Base-by-base conservation (phyloP, 1,284 basidiomycete genomes). In the Xerocomus minutiporus region DNA sequence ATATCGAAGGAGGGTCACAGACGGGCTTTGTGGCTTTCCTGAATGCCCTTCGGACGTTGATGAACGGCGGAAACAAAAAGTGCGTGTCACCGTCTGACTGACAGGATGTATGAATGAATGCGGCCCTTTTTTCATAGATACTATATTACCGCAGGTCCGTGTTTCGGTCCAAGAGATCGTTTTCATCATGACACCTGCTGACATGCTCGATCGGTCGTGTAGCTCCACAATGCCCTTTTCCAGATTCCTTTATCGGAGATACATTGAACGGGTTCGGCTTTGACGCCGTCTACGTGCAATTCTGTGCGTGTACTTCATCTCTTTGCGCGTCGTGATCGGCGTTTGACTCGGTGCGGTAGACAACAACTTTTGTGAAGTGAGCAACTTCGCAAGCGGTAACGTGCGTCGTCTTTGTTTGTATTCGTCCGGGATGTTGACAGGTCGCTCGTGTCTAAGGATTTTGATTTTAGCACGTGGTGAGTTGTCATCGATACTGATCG, bases 211-310 rank as follows among this genome's bases (percentile, higher is more conserved):
- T 46, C 23, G 44, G 17, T 47, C 11, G 28, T 39, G 13, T 29
- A 56, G 82, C 83, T 4, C 83, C 82, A n/a, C 83, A 86, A 58
- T 85, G 83, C 65, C 80, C 80, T 4, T 85, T 71, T 70, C 84
- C 84, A 0, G 83, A 86, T 61, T 78, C 78, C 3, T 76, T 74
- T 53, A 62, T 86, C 3, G 80, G 81, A 39, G 62, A 74, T 8
- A 75, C 79, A 44, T 64, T 86, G 59, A 79, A 80, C 59, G 70
- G 73, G 0, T 81, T 79, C 28, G 72, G 64, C 0, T 84, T 86
- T 55, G 84, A 86, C 58, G 81, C 81, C 5, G 65, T 86, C 43
- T 85, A 81, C 57, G 82, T 85, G 46, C 83, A 84, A 61, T 79
- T 80, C 62, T 79, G 76, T 75, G 57, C 54, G 50, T 51, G 38